Conservation (phyloP, 129 eudicot species). For the Saussurea involucrata region DNA sequence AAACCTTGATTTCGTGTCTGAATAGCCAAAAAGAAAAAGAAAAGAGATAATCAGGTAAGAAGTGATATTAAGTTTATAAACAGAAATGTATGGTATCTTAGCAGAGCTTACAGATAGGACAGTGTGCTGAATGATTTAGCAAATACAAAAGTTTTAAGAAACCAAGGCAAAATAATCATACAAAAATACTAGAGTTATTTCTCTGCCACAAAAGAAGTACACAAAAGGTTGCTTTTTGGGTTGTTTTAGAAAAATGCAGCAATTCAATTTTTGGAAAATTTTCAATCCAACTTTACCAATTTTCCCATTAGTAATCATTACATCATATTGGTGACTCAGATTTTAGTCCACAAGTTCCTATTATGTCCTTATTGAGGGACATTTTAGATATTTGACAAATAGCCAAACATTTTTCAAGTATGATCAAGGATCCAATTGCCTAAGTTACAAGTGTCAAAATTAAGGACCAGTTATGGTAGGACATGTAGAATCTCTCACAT, state of each 20-base stretch:
- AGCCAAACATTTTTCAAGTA: not conserved
- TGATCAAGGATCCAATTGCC: not conserved
- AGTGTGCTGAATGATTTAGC: not conserved
- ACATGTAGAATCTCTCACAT: not conserved
- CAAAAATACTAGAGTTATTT: not conserved
- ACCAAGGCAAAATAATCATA: not conserved
- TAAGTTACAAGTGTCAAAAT: no score
- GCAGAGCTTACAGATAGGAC: not conserved
- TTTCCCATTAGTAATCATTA: not conserved
- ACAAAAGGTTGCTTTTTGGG: not conserved
- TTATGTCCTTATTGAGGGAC: not conserved
- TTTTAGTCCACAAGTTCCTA: not conserved
- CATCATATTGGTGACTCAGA: not conserved
- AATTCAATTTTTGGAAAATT: not conserved
- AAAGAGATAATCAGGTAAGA: not conserved
- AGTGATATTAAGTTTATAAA: not conserved
- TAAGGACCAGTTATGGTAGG: not conserved
- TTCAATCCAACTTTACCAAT: not conserved
- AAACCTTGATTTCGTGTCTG: conserved; percentile 92
- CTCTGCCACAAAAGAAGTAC: not conserved
- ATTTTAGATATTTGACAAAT: not conserved
- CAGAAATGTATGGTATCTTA: not conserved
- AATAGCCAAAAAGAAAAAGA: conserved; percentile 7
- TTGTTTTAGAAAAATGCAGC: not conserved
- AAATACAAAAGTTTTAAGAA: not conserved